These are phyloP conservation scores for Xylaria cubensis DNA, from an alignment of 495 filamentous ascomycete species.

Conservation along the genomic window DNA sequence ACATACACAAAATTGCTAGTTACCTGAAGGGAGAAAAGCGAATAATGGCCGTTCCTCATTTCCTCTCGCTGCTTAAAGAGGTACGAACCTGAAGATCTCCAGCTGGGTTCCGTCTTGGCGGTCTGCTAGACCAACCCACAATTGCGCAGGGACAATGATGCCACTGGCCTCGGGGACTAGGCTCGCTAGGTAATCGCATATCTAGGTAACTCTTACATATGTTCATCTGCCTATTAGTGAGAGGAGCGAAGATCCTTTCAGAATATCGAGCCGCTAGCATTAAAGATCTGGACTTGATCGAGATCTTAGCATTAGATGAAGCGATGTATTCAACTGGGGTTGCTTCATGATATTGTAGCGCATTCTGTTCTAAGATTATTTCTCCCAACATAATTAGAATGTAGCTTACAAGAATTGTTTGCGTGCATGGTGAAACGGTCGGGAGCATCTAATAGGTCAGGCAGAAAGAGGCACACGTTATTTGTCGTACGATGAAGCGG, in stretches of 20 bases:
- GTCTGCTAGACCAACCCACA: neutral
- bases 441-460: neutral
- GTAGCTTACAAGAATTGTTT: neutral
- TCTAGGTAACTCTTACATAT: neutral
- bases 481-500: neutral
- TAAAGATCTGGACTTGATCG: neutral
- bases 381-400: neutral
- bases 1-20: neutral
- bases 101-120: conserved; percentile 5
- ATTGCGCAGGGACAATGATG: neutral
- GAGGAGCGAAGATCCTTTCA: neutral
- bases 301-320: neutral
- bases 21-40: too few species aligned
- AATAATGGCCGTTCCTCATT: neutral
- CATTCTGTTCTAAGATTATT: neutral
- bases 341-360: neutral
- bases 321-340: neutral
- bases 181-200: neutral
- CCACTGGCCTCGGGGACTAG: neutral
- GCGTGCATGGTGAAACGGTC: neutral
- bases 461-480: neutral
- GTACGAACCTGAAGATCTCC: neutral
- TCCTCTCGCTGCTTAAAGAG: neutral
- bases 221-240: neutral
- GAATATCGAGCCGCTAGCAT: neutral